phyloP scores from a whole-genome alignment of 495 filamentous ascomycete species.

The Pyronema domesticum region DNA sequence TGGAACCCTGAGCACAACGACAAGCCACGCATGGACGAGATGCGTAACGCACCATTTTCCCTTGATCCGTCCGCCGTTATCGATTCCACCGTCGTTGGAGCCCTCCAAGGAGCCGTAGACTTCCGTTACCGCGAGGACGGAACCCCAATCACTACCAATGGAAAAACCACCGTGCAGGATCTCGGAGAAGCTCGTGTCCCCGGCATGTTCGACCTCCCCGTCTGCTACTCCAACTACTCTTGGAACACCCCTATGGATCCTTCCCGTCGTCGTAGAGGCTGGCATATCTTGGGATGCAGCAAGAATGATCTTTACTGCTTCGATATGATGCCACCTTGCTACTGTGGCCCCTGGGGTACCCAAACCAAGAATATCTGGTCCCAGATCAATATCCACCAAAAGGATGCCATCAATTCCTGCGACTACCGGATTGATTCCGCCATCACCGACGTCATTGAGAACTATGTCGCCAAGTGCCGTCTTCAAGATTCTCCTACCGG shows the following conservation, averaged over 20 bases:
- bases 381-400: conserved; percentile 11
- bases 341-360: conserved; percentile 14
- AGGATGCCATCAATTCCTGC: no score
- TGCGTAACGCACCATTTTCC: conserved; percentile 10
- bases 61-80: conserved; percentile 9
- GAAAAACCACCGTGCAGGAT: conserved; percentile 4
- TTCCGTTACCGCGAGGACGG: background rate
- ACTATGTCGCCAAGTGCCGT: conserved; percentile 14
- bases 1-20: conserved; percentile 13
- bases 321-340: conserved; percentile 13
- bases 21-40: conserved; percentile 11
- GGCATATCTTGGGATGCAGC: background rate
- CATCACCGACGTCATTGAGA: conserved; percentile 13
- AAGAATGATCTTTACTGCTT: conserved; percentile 9
- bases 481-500: conserved; percentile 4
- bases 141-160: conserved; percentile 7
- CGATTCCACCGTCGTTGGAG: conserved; percentile 7
- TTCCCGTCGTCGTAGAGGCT: background rate
- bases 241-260: conserved; percentile 15
- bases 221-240: conserved; percentile 17
- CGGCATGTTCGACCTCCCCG: conserved; percentile 15
- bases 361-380: conserved; percentile 14
- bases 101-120: background rate
- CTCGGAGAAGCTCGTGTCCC: conserved; percentile 7
- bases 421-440: background rate